Base-by-base conservation (phyloP, 106 monocot species). In the Agapanthus africanus region DNA sequence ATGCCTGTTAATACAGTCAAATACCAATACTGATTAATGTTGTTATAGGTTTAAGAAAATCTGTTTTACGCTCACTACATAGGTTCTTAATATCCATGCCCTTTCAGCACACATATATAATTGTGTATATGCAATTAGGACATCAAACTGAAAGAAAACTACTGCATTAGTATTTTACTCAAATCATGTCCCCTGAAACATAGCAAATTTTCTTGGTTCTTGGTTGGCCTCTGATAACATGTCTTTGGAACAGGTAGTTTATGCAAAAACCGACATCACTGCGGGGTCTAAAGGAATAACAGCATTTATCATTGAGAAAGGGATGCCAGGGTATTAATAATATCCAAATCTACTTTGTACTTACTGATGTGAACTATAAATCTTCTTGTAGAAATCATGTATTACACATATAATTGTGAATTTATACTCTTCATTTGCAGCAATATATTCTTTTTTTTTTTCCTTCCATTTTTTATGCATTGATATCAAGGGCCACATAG, bases 251-350 rank as follows among this genome's bases (percentile, higher is more conserved):
- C 88, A 97, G 95, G 86, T 97, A 44, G 82, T 91, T 60, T 97
- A 97, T 81, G 88, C 91, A 63, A 97, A 97, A 77, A 97, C 95
- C 51, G 88, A 97, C 66, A 26, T 77, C 70, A 69, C 59, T 78
- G 88, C 84, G 82, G 95, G 95, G 67, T 86, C 95, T 40, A 97
- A 97, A 79, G 95, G 91, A 79, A 97, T 97, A 52, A 97, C 95
- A 35, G 91, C 95, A 57, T 97, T 97, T 78, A 89, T 91, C 54
- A 88, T 97, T 44, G 95, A 97, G 82, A 97, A 91, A 74, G 95
- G 84, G 31, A 95, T 95, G 95, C 80, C 79, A 66, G 95, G 91
- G 95, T 95, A 80, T 73, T 65, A 54, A 49, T 39, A 27, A 18
- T 36, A 26, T 31, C 42, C 42, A 21, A 28, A 7, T 70, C 11